A percentile compares a stretch with the other conserved stretches of the same genome.
phyloP scores from a whole-genome alignment of 139 green algal species.

The Tetradesmus lagerheimii region DNA sequence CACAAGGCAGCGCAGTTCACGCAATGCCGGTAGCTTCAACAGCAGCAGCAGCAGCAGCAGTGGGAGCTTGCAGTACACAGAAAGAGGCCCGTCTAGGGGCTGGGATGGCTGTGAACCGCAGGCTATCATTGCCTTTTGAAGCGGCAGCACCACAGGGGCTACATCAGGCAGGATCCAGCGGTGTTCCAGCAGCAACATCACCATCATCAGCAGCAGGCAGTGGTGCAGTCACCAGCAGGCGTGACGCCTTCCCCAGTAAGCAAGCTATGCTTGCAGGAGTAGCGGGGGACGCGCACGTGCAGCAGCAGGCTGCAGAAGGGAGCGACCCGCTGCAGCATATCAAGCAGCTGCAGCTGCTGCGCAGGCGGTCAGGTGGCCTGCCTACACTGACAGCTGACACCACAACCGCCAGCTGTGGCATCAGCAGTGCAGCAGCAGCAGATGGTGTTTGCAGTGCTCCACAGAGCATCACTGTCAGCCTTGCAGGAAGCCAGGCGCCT shows the following conservation, averaged over 20 bases:
- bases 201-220: neutral
- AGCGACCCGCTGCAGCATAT: neutral
- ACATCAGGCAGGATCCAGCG: neutral
- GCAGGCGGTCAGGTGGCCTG: neutral
- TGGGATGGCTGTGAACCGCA: neutral
- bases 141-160: neutral
- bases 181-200: neutral
- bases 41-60: neutral
- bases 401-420: neutral
- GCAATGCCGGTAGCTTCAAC: neutral
- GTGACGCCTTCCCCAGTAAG: neutral
- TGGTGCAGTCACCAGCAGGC: neutral
- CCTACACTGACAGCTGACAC: neutral
- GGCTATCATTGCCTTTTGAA: neutral
- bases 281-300: neutral
- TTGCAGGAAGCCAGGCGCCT: neutral
- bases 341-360: conserved; percentile 12
- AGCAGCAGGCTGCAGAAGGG: neutral
- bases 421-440: neutral
- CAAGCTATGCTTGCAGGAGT: neutral
- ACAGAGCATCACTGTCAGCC: neutral
- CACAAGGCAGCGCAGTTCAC: neutral
- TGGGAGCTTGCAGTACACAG: neutral
- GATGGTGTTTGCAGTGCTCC: neutral
- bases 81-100: neutral